Evolutionary conservation across 1,139 yeast species (phyloP), one percentile per base, ranked within the genome.

Genomic region (Suhomyces kunorum): DNA sequence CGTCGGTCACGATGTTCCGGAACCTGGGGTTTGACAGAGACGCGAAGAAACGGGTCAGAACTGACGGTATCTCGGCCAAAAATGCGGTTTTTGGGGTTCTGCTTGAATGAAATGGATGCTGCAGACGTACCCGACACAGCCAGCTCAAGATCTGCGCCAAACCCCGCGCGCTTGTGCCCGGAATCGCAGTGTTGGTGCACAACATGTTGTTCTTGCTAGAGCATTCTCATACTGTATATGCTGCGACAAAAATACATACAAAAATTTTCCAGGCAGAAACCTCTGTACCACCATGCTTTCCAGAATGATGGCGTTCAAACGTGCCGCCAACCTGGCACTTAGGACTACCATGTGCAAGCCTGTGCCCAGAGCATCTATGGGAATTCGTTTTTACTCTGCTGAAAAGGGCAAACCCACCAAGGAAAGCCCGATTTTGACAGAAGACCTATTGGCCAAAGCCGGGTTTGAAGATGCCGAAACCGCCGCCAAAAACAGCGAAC

Each of bases 371-470:
- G 26, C 13, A 4, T 11, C 34, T 9, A 15, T 23, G 9, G 6
- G 27, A 5, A 12, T 26, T 20, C 32, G 28, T 20, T 11, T 50
- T 23, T 63, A 61, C 42, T 55, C 68, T 14, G 52, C 63, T 11
- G 53, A 56, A 35, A 33, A 40, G 31, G 36, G 33, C 49, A 64
- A 48, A 42, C 45, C 8, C 44, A 48, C 31, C 58, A 68, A 47
- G 56, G 39, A 24, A 64, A 77, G 52, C 27, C 76, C 87, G 19
- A 77, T 89, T 53, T 71, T 89, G 48, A 82, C 86, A 30, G 96
- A 89, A 46, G 96, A 89, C 56, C 55, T 89, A 55, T 73, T 89
- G 48, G 83, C 85, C 22, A 80, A 82, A 56, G 96, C 96, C 8
- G 96, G 96, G 31, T 80, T 89, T 47, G 95, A 72, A 37, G 74